phyloP scores from a whole-genome alignment of 2,329 filamentous ascomycete species.

The Sarocladium kiliense region DNA sequence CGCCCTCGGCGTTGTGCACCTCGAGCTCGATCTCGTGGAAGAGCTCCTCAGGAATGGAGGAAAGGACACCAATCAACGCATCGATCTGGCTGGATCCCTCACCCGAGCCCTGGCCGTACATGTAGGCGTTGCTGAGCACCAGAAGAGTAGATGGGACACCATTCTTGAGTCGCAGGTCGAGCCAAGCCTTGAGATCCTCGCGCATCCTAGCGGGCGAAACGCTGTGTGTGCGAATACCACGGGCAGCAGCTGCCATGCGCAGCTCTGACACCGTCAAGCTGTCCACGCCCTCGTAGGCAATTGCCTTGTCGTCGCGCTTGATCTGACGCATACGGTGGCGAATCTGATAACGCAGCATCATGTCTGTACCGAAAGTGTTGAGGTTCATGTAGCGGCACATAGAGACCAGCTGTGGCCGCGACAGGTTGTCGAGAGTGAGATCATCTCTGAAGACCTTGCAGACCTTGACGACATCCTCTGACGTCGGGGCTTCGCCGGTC shows the following conservation, averaged over 20 bases:
- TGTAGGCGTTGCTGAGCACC: conserved; percentile 94
- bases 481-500: conserved; percentile 83
- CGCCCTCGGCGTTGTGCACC: conserved; percentile 93
- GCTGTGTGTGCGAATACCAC: conserved; percentile 87
- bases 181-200: conserved; percentile 87
- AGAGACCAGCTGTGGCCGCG: conserved; percentile 87
- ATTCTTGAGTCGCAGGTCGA: conserved; percentile 87
- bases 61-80: conserved; percentile 84
- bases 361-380: conserved; percentile 93
- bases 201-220: conserved; percentile 84
- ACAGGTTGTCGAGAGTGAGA: conserved; percentile 93
- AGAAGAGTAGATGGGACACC: conserved; percentile 94
- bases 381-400: conserved; percentile 99
- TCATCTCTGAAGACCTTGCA: conserved; percentile 99
- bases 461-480: conserved; percentile 92
- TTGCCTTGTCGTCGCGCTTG: conserved; percentile 94
- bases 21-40: conserved; percentile 99
- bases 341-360: conserved; percentile 95
- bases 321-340: conserved; percentile 98
- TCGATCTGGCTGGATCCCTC: conserved; percentile 89
- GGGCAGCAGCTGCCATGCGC: conserved; percentile 85
- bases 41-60: conserved; percentile 92
- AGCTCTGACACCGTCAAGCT: conserved; percentile 90
- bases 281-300: conserved; percentile 89
- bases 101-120: conserved; percentile 86